These are phyloP conservation scores for Flaveria ramosissima DNA, from an alignment of 129 eudicot genomes.

Conservation along the genomic window DNA sequence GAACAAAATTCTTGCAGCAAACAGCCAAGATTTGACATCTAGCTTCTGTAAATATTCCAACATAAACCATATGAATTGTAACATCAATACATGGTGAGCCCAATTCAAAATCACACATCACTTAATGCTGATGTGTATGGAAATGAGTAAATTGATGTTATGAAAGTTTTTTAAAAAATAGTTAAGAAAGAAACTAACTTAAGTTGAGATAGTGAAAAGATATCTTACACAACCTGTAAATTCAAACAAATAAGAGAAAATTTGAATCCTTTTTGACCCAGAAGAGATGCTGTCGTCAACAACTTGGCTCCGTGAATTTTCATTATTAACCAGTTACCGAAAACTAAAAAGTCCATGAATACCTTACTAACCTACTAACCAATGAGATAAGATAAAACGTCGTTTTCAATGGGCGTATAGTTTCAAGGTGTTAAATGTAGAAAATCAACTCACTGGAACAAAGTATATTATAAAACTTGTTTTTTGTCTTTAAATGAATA, in stretches of 20 bases:
- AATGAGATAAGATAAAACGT: too few relatives aligned
- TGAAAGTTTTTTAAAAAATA: neutral
- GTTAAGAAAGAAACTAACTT: neutral
- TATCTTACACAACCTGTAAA: neutral
- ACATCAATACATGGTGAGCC: neutral
- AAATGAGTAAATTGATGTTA: neutral
- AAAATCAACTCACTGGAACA: neutral
- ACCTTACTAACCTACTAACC: too few relatives aligned
- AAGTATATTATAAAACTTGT: slow-evolving; percentile 27
- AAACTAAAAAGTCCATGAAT: too few relatives aligned
- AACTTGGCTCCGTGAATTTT: too few relatives aligned
- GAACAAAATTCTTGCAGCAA: neutral
- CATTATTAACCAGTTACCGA: too few relatives aligned
- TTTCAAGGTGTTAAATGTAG: neutral
- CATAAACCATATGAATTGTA: neutral
- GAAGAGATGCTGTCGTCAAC: too few relatives aligned
- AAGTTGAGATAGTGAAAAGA: neutral
- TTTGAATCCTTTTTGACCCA: too few relatives aligned
- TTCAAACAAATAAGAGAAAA: too few relatives aligned
- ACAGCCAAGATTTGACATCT: slow-evolving; percentile 21
- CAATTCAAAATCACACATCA: slow-evolving; percentile 13
- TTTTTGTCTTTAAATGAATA: slow-evolving; percentile 30
- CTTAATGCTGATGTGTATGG: neutral
- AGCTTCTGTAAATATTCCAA: slow-evolving; percentile 13
- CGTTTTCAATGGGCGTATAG: too few relatives aligned